These are phyloP conservation scores for Globisporangium perplexum DNA, from an alignment of 352 stramenopile species.

Conservation along the genomic window DNA sequence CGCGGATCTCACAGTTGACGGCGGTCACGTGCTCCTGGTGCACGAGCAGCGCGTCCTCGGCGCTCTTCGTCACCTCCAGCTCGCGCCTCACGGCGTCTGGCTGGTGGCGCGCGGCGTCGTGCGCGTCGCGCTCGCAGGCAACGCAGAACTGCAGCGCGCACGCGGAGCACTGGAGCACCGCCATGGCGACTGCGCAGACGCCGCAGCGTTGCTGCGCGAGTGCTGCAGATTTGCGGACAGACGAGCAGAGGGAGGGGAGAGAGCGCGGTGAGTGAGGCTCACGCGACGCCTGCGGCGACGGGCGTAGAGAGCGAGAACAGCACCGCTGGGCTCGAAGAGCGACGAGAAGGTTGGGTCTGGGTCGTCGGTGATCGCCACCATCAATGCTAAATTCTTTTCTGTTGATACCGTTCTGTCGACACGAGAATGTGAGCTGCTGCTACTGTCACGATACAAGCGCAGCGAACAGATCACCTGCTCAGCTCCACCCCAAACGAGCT, in stretches of 20 bases:
- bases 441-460: too few relatives aligned
- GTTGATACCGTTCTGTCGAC: too few relatives aligned
- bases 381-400: not conserved
- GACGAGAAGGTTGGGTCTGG: conserved; percentile 33
- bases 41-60: conserved; percentile 17
- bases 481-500: too few relatives aligned
- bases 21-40: conserved; percentile 38
- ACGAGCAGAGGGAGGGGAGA: not conserved
- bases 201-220: conserved; percentile 39
- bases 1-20: conserved; percentile 32
- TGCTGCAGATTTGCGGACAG: conserved; percentile 14
- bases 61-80: conserved; percentile 37
- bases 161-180: conserved; percentile 15
- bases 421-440: too few relatives aligned
- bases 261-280: not conserved
- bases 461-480: too few relatives aligned
- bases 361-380: conserved; percentile 18
- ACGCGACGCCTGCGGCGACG: conserved; percentile 1
- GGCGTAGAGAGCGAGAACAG: not conserved
- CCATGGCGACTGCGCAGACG: conserved; percentile 28
- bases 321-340: conserved; percentile 25
- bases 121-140: conserved; percentile 34
- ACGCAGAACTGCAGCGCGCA: conserved; percentile 22
- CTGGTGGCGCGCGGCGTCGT: conserved; percentile 23
- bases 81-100: not conserved